Evolutionary conservation across 2,329 filamentous ascomycete genomes (phyloP).

Genomic region (Diplodia scrobiculata): DNA sequence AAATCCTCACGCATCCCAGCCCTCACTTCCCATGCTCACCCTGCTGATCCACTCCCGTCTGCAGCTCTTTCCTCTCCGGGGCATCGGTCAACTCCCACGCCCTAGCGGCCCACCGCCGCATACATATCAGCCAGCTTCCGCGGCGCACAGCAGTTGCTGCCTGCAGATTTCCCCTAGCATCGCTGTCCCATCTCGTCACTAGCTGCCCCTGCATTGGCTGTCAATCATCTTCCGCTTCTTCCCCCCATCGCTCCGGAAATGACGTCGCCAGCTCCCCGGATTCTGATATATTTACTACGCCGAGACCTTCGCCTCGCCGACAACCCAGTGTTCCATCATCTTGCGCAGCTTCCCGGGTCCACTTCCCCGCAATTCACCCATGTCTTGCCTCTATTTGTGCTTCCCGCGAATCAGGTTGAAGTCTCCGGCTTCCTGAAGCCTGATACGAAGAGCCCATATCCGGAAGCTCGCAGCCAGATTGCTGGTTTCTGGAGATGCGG

Average conservation of each 20-base stretch:
- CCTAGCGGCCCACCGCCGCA: not conserved
- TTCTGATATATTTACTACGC: conserved; percentile 71
- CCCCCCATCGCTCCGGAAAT: not conserved
- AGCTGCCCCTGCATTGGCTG: not conserved
- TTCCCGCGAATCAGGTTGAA: conserved; percentile 71
- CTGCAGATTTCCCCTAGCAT: not conserved
- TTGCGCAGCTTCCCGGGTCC: conserved; percentile 46
- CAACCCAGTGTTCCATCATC: conserved; percentile 69
- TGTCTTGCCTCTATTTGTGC: conserved; percentile 70
- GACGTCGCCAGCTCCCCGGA: conserved; percentile 38
- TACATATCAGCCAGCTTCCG: conserved; percentile 6
- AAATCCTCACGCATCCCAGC: not conserved
- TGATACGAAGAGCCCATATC: conserved; percentile 61
- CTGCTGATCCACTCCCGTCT: not conserved
- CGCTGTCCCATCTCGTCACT: not conserved
- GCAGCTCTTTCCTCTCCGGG: not conserved
- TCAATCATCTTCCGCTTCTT: not conserved
- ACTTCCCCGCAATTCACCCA: conserved; percentile 56
- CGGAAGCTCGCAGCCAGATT: conserved; percentile 66
- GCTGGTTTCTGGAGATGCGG: conserved; percentile 74
- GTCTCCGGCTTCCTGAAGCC: conserved; percentile 68
- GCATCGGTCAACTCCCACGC: not conserved
- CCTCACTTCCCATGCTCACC: not conserved
- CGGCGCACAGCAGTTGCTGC: not conserved
- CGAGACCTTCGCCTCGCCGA: conserved; percentile 73